A percentile compares a stretch with the other conserved stretches of the same genome.
Conservation (phyloP, 257 asterid genomes). For the Echites panduratus region DNA sequence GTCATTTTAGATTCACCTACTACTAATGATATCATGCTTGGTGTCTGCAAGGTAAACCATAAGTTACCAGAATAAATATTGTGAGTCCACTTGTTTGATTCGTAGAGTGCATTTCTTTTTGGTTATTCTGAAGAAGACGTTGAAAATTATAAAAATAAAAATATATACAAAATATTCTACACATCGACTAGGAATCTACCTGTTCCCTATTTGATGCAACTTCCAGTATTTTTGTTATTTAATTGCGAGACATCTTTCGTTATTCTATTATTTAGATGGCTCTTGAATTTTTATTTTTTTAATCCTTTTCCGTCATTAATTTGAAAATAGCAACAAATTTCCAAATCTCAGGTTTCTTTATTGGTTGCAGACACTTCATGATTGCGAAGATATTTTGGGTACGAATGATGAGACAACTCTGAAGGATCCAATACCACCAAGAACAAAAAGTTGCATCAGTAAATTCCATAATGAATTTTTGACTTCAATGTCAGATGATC, state of each 20-base stretch:
- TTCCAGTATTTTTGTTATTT: background rate
- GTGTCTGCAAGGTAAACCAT: background rate
- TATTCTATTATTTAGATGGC: background rate
- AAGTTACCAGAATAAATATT: background rate
- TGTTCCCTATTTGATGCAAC: background rate
- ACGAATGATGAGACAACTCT: constrained; percentile 33
- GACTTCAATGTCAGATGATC: constrained; percentile 81
- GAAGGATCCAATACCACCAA: constrained; percentile 60
- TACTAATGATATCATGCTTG: background rate
- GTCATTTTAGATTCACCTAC: background rate
- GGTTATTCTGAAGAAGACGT: background rate
- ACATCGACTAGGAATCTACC: background rate
- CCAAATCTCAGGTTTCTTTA: constrained; percentile 13
- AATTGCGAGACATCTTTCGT: background rate
- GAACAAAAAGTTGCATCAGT: constrained; percentile 45
- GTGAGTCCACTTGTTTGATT: background rate
- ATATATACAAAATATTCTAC: too few relatives aligned
- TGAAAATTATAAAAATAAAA: too few relatives aligned
- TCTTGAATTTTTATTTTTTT: background rate
- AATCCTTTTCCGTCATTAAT: background rate
- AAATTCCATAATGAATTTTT: constrained; percentile 63
- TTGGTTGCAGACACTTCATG: constrained; percentile 62
- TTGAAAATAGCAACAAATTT: background rate
- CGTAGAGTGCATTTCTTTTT: too few relatives aligned
- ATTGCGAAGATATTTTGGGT: constrained; percentile 45